Evolutionary conservation across 2,329 filamentous ascomycete species (phyloP).

Genomic region (Pestalotiopsis fici): DNA sequence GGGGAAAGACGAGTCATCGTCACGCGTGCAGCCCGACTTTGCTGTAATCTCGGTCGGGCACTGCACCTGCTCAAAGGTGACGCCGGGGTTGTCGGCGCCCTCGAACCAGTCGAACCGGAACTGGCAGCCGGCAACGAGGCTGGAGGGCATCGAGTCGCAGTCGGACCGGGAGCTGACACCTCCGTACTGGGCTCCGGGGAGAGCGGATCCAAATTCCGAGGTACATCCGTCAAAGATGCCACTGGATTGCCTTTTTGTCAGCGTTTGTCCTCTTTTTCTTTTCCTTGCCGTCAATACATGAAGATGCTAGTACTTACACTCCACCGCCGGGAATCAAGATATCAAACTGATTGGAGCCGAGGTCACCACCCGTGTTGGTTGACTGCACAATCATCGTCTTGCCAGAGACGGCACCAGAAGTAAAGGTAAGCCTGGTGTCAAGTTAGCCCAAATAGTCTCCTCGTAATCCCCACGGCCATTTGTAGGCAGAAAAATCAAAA

Average conservation of each 20-base stretch:
- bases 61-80: slow-evolving; percentile 46
- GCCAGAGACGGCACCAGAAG: slow-evolving; percentile 43
- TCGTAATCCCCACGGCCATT: no score
- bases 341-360: slow-evolving; percentile 54
- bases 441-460: no score
- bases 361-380: slow-evolving; percentile 57
- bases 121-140: slow-evolving; percentile 46
- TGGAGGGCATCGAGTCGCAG: slow-evolving; percentile 44
- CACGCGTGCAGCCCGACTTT: slow-evolving; percentile 38
- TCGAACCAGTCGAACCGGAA: slow-evolving; percentile 57
- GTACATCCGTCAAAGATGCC: slow-evolving; percentile 49
- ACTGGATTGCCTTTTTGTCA: neutral
- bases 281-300: neutral
- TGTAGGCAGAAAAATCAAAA: no score
- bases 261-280: neutral
- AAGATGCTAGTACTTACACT: slow-evolving; percentile 21
- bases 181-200: slow-evolving; percentile 45
- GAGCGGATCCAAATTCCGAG: slow-evolving; percentile 38
- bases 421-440: slow-evolving; percentile 28
- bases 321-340: slow-evolving; percentile 49
- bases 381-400: slow-evolving; percentile 60
- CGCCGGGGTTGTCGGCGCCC: slow-evolving; percentile 46
- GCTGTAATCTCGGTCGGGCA: slow-evolving; percentile 47
- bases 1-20: slow-evolving; percentile 20
- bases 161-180: slow-evolving; percentile 42